phyloP scores from a whole-genome alignment of 2,329 filamentous ascomycete genomes.

The Nemania sp. region DNA sequence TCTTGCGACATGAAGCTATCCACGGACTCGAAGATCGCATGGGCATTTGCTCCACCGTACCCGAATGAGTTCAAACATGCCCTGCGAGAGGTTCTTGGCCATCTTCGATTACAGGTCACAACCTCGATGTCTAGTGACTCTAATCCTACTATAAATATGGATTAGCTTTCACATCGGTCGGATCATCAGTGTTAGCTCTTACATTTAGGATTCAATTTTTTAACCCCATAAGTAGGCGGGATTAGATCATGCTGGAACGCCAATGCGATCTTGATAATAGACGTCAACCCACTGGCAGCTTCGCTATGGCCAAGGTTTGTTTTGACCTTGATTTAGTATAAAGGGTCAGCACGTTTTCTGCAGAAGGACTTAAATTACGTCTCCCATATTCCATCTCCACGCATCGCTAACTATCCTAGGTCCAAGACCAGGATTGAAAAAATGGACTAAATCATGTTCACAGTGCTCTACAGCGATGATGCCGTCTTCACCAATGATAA shows the following conservation, averaged over 20 bases:
- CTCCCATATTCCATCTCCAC: background rate
- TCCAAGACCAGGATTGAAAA: background rate
- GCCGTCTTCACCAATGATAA: too few species aligned
- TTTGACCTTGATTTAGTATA: constrained; percentile 1
- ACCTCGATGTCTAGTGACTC: background rate
- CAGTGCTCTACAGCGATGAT: too few species aligned
- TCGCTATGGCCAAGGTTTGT: constrained; percentile 12
- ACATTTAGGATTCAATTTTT: constrained; percentile 2
- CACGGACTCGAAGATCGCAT: background rate
- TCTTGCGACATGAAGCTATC: background rate
- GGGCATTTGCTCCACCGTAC: constrained; percentile 12
- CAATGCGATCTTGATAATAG: background rate
- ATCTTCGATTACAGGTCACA: background rate
- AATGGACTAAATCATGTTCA: background rate
- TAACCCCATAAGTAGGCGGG: background rate
- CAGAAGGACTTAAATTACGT: too few species aligned
- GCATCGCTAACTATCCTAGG: background rate
- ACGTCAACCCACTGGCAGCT: background rate
- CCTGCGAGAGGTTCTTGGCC: background rate
- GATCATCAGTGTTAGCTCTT: background rate
- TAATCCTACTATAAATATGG: background rate
- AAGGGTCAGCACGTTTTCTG: background rate
- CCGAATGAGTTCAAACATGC: constrained; percentile 6
- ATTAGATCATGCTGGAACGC: background rate
- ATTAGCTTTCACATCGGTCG: background rate